Evolutionary conservation across 257 asterid genomes (phyloP), one percentile per base, ranked within the genome.

Genomic region (Solanum sitiens): DNA sequence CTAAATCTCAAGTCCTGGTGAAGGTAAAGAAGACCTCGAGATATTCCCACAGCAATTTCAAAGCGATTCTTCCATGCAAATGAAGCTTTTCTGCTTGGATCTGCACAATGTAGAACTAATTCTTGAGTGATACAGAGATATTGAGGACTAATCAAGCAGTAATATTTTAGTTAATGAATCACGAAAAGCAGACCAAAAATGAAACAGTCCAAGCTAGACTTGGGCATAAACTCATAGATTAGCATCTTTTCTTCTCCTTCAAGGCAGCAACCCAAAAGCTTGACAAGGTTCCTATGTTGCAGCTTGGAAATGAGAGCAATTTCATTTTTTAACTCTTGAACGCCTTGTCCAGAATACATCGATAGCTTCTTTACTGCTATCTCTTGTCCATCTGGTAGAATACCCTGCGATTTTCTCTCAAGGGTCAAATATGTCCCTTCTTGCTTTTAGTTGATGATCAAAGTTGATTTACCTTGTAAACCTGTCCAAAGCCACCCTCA

Each of bases 201-300:
- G 80, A 65, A 83, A 25, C 30, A 83, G 33, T 87, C 84, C 87
- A 87, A 87, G 87, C 89, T 87, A 39, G 76, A 21, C 11, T 83
- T 83, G 30, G 74, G 84, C 87, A 87, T 87, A 35, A 82, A 87
- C 53, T 87, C 87, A 8, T 87, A 87, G 73, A 87, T 65, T 68
- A 87, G 84, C 84, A 87, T 83, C 37, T 73, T 83, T 68, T 87
- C 87, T 87, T 83, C 61, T 32, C 33, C 75, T 30, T 83, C 87
- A 71, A 73, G 74, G 56, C 89, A 83, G 35, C 87, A 83, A 59
- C 89, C 89, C 33, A 83, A n/a, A 35, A 87, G 75, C 84, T 79
- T 87, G 67, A 87, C 87, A 23, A 87, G 89, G 84, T 87, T 82
- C 3, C 89, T 83, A 13, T 87, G 89, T 50, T 87, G 89, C 61